A percentile compares a stretch with the other conserved stretches of the same genome.
Conservation (phyloP, 73 alveolate species). For the Paramecium caudatum region DNA sequence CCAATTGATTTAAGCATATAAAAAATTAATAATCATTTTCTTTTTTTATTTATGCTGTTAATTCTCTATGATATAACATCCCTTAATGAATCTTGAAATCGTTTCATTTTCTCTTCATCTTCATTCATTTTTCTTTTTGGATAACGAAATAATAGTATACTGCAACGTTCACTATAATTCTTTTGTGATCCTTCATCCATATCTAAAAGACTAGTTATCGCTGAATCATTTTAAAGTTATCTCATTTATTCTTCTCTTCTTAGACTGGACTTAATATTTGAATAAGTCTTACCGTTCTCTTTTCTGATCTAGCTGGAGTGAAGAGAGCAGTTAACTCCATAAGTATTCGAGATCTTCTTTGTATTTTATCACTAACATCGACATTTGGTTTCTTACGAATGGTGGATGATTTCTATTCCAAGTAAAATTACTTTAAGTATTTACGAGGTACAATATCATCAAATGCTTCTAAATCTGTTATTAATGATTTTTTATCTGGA, state of each 20-base stretch:
- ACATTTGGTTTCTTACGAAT: not conserved
- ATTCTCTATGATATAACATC: too few species aligned
- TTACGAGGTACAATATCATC: slow-evolving; percentile 19
- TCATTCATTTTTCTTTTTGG: not conserved
- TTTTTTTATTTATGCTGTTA: not conserved
- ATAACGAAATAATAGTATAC: not conserved
- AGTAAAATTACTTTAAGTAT: not conserved
- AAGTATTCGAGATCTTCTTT: not conserved
- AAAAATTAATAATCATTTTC: not conserved
- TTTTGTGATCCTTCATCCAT: not conserved
- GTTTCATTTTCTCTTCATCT: not conserved
- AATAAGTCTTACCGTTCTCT: not conserved
- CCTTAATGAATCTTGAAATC: not conserved
- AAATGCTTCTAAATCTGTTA: slow-evolving; percentile 44
- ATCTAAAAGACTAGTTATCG: not conserved
- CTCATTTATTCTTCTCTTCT: not conserved
- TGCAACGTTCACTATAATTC: not conserved
- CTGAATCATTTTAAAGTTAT: not conserved
- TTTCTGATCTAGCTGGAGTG: slow-evolving; percentile 8
- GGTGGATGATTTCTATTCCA: not conserved
- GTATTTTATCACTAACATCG: not conserved
- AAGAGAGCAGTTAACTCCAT: slow-evolving; percentile 3
- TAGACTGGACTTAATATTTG: not conserved
- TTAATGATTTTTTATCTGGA: slow-evolving; percentile 5
- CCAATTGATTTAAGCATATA: slow-evolving; percentile 10